A percentile compares a stretch with the other conserved stretches of the same genome.
These are phyloP conservation scores for Pneumocystis jirovecii DNA, from an alignment of 1,139 yeast genomes.

Conservation along the genomic window DNA sequence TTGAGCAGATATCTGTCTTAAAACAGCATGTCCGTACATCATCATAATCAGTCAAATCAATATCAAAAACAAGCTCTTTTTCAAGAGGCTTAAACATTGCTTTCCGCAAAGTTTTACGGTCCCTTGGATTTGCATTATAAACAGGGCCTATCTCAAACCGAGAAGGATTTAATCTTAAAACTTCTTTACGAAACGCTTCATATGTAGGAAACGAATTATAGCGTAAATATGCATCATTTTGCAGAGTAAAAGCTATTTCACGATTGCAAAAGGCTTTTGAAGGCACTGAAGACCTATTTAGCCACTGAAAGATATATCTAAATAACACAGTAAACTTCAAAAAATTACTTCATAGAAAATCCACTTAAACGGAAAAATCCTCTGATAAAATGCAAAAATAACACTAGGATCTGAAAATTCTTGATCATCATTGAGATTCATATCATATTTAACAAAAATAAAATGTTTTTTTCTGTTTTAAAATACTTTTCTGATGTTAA, in stretches of 20 bases:
- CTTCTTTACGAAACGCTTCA: conserved; percentile 64
- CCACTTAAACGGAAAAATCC: conserved; percentile 30
- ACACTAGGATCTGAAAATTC: conserved; percentile 8
- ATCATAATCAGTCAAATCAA: conserved; percentile 94
- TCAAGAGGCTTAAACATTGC: conserved; percentile 63
- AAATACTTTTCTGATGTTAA: neutral
- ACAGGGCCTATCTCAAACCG: conserved; percentile 95
- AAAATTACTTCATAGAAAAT: neutral
- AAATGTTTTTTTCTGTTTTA: neutral
- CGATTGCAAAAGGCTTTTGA: conserved; percentile 56
- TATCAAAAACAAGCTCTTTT: conserved; percentile 88
- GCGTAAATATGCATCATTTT: conserved; percentile 66
- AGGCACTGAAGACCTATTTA: conserved; percentile 68
- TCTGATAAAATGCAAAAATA: conserved; percentile 60
- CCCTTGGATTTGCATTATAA: conserved; percentile 71
- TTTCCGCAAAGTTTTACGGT: conserved; percentile 66
- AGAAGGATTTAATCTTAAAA: conserved; percentile 60
- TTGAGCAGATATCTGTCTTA: conserved; percentile 67
- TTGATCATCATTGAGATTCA: neutral
- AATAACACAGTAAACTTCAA: conserved; percentile 29
- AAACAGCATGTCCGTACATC: conserved; percentile 84
- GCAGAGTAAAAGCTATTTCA: conserved; percentile 83
- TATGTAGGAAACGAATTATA: conserved; percentile 57
- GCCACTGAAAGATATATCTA: conserved; percentile 67
- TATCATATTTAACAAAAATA: neutral